Percentiles rank a stretch among this genome's conserved stretches.
phyloP scores from a whole-genome alignment of 2,329 filamentous ascomycete genomes.

The Scleromitrula shiraiana region DNA sequence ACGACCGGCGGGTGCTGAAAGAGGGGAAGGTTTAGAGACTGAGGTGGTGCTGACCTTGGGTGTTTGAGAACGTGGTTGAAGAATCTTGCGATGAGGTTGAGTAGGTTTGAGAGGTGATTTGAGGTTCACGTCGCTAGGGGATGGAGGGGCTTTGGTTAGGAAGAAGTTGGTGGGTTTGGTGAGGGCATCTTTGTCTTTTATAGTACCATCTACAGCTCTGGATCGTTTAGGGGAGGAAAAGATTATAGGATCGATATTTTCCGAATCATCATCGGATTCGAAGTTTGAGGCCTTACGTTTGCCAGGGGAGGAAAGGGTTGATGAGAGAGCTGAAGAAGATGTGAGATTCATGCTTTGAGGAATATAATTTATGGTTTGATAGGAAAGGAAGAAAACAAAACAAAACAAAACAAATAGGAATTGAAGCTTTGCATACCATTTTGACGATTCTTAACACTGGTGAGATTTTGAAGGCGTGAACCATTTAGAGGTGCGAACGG shows the following conservation, averaged over 20 bases:
- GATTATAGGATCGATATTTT: slow-evolving; percentile 53
- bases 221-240: slow-evolving; percentile 46
- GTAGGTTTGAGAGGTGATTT: slow-evolving; percentile 18
- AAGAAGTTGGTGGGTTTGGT: slow-evolving; percentile 16
- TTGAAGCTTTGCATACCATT: slow-evolving; percentile 44
- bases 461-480: slow-evolving; percentile 61
- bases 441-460: slow-evolving; percentile 71
- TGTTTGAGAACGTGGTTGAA: slow-evolving; percentile 47
- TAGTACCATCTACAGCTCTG: slow-evolving; percentile 5
- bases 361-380: neutral
- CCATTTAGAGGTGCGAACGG: slow-evolving; percentile 68
- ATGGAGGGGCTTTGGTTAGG: slow-evolving; percentile 29
- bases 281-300: slow-evolving; percentile 52
- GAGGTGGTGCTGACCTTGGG: slow-evolving; percentile 37
- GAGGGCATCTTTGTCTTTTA: neutral
- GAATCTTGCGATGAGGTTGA: slow-evolving; percentile 31
- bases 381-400: neutral
- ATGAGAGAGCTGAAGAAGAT: slow-evolving; percentile 10
- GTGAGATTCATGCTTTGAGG: slow-evolving; percentile 21
- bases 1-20: slow-evolving; percentile 67
- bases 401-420: neutral
- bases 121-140: slow-evolving; percentile 22
- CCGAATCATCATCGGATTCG: slow-evolving; percentile 41
- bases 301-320: slow-evolving; percentile 22
- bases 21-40: slow-evolving; percentile 43